Base-by-base conservation (phyloP, 2,329 filamentous ascomycete species). In the Plectosphaerella cucumerina region DNA sequence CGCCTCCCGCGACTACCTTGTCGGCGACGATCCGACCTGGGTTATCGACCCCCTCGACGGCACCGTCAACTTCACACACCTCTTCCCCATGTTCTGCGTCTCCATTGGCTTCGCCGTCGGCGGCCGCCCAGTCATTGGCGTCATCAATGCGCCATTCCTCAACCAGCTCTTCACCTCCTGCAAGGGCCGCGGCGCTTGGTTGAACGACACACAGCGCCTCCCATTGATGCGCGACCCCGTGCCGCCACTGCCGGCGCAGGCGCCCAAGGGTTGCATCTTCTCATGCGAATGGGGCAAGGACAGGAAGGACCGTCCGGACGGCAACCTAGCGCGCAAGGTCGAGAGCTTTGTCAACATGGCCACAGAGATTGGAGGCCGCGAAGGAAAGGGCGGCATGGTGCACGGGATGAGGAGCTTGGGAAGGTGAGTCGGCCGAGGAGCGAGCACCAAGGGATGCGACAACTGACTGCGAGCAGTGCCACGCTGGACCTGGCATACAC, bases 211-310 rank as follows among this genome's bases (percentile, higher is more conserved):
- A 0, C 80, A 80, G 53, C 74, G 63, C 3, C 72, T 91, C 11
- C 88, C 87, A 0, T 71, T 90, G 4, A 68, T 88, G 15, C 75
- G 75, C 35, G 78, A 78, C 48, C 85, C 84, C 0, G 72, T 84
- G 22, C 81, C 84, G 2, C 78, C 85, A 0, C 70, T 90, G 65
- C 86, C 86, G 0, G 64, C 67, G 15, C 74, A 77, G 21, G 86
- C 87, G 0, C 88, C 87, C 0, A 80, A 77, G 41, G 83, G 82
- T 2, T 91, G 88, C 59, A 76, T 89, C 10, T 87, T 91, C 60
- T 80, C 82, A 0, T 90, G 86, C 60, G 87, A 91, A 62, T 91
- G 87, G 87, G 88, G 88, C 0, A 91, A 91, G 65, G 87, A 91
- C 59, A 75, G 88, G 17, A 74, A 82, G 51, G 87, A 90, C 63